Evolutionary conservation across 1,284 basidiomycete species (phyloP).

Genomic region (Sporisorium sorghi): DNA sequence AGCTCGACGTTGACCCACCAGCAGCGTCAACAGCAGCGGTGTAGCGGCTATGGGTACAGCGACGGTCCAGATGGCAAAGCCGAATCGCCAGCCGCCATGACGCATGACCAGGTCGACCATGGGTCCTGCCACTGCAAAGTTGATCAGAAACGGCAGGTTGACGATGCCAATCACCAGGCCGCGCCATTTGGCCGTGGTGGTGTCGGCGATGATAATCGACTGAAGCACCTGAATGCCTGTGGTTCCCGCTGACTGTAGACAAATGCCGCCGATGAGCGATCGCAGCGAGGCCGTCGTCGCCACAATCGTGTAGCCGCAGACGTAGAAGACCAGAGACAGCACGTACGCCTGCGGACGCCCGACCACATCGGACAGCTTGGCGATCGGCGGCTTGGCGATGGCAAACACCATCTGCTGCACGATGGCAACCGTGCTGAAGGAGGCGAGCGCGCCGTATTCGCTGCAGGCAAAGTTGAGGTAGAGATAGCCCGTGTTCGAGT

Average conservation of each 20-base stretch:
- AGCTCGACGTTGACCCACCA: conserved; percentile 61
- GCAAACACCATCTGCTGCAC: conserved; percentile 72
- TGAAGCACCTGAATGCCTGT: conserved; percentile 71
- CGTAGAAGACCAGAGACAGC: conserved; percentile 73
- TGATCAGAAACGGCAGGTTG: conserved; percentile 78
- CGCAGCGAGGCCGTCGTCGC: conserved; percentile 76
- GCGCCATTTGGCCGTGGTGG: conserved; percentile 82
- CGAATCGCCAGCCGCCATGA: conserved; percentile 77
- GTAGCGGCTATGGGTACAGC: conserved; percentile 62
- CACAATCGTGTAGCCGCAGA: conserved; percentile 76
- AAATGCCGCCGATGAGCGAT: conserved; percentile 74
- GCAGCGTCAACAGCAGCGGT: conserved; percentile 62
- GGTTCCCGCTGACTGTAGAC: conserved; percentile 71
- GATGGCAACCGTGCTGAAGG: conserved; percentile 70
- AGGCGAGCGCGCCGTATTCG: conserved; percentile 66
- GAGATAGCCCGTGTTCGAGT: conserved; percentile 73
- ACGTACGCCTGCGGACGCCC: conserved; percentile 75
- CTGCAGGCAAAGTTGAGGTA: conserved; percentile 68
- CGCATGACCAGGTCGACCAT: conserved; percentile 75
- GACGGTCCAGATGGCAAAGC: conserved; percentile 74
- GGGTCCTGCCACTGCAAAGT: conserved; percentile 75
- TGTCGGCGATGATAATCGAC: conserved; percentile 76
- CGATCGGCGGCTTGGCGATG: conserved; percentile 81
- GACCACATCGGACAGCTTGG: conserved; percentile 80
- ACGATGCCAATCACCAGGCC: conserved; percentile 75